Conservation (phyloP, 2,329 filamentous ascomycete species). For the Xylogone sp. region DNA sequence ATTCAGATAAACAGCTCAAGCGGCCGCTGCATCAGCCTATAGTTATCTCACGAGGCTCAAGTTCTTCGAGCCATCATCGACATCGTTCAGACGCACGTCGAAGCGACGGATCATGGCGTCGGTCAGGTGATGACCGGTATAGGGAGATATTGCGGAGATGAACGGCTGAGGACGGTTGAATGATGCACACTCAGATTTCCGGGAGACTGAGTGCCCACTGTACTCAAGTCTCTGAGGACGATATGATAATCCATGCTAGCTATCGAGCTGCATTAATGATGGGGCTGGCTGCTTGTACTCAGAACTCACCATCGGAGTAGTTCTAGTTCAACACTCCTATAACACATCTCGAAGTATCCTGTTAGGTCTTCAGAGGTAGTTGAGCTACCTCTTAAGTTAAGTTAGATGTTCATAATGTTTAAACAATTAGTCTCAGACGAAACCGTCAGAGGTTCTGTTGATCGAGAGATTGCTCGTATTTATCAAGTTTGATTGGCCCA, state of each 20-base stretch:
- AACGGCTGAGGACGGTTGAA: slow-evolving; percentile 1
- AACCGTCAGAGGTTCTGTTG: slow-evolving; percentile 2
- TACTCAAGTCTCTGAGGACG: neutral
- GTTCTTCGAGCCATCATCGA: slow-evolving; percentile 14
- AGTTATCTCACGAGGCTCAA: slow-evolving; percentile 40
- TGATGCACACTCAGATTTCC: neutral
- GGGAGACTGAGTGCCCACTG: neutral
- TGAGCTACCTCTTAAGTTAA: neutral
- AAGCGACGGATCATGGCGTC: slow-evolving; percentile 13
- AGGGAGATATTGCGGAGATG: slow-evolving; percentile 14
- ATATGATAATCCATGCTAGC: neutral
- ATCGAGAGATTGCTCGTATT: slow-evolving; percentile 55
- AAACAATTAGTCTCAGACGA: neutral
- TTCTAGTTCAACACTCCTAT: too few relatives aligned
- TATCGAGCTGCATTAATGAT: neutral
- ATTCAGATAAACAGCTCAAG: slow-evolving; percentile 47
- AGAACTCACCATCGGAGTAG: too few relatives aligned
- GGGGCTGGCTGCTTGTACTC: neutral
- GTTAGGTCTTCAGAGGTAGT: neutral
- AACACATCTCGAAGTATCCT: too few relatives aligned
- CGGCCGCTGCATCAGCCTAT: slow-evolving; percentile 54
- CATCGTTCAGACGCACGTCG: slow-evolving; percentile 17
- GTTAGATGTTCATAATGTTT: neutral
- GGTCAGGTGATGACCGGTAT: slow-evolving; percentile 17
- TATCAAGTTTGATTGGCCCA: slow-evolving; percentile 64